Base-by-base conservation (phyloP, 2,329 filamentous ascomycete genomes). In the Nothopassalora personata region DNA sequence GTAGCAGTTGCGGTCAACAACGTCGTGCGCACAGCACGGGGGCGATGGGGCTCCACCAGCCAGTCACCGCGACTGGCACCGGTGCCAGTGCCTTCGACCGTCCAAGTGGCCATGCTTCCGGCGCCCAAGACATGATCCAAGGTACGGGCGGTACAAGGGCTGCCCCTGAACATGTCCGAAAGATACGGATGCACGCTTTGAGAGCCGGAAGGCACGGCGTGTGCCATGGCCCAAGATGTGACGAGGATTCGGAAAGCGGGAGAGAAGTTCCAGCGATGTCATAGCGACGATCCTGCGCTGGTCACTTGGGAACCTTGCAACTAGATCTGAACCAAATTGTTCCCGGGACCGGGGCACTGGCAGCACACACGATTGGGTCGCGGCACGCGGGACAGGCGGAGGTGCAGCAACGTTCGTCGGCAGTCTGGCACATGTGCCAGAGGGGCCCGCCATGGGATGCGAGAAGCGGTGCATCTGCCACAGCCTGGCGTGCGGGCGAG, bases 191-290 rank as follows among this genome's bases (percentile, higher is more conserved):
- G 62, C 62, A 60, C 31, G 53, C 53, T 59, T 34, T 59, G 56
- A 58, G 60, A 50, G 57, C 62, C 57, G 62, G 54, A 57, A 54
- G 34, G 23, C 60, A 64, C 60, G 57, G 57, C 55, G 55, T 56
- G 60, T 60, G 58, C 59, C 60, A 52, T 60, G 60, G 60, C 57
- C 57, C 47, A 43, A 51, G 60, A 30, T 46, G 48, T 51, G 18
- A n/a, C n/a, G n/a, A 48, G 18, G 30, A 51, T 36, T 49, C 50
- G 53, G 48, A 50, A 36, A 47, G 36, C 54, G 60, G 57, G 48
- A 56, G 48, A 39, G 59, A 53, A 19, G 45, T 60, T 54, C 61
- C 58, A 57, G 56, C 63, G 59, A 65, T 65, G 63, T 62, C 61
- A 64, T 62, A 46, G 18, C 28, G 52, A 34, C 55, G 55, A 52